Evolutionary conservation across 345 rosid species (phyloP).

Genomic region (Schrenkiella parvula): DNA sequence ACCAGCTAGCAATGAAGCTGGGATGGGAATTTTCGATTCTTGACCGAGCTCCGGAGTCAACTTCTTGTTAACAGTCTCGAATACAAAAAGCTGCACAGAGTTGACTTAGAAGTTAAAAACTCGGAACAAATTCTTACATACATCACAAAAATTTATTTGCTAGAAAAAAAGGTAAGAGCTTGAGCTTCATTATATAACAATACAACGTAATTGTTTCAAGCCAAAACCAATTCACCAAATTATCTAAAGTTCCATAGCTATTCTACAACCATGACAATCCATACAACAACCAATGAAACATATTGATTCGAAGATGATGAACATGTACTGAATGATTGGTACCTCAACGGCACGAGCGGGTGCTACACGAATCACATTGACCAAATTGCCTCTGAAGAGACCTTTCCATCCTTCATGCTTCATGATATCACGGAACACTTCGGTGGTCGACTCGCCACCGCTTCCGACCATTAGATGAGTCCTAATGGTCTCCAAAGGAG

Average conservation of each 20-base stretch:
- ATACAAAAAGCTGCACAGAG: slow-evolving; percentile 66
- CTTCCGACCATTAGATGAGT: slow-evolving; percentile 98
- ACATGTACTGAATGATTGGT: slow-evolving; percentile 5
- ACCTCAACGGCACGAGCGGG: slow-evolving; percentile 99
- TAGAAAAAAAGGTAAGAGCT: neutral
- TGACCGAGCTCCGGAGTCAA: slow-evolving; percentile 67
- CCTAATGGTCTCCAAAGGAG: slow-evolving; percentile 94
- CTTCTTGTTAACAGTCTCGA: slow-evolving; percentile 75
- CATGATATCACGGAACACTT: slow-evolving; percentile 78
- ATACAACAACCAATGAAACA: neutral
- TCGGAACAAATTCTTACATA: neutral
- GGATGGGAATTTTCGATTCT: slow-evolving; percentile 56
- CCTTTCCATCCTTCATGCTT: slow-evolving; percentile 93
- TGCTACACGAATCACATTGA: slow-evolving; percentile 90
- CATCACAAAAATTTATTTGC: too few relatives aligned
- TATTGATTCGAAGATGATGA: neutral
- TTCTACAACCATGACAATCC: neutral
- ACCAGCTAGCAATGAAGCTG: slow-evolving; percentile 83
- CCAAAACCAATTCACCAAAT: neutral
- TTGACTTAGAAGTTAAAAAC: neutral
- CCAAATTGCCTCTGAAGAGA: slow-evolving; percentile 84
- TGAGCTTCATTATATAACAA: neutral
- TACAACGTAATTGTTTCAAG: neutral
- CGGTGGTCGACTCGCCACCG: slow-evolving; percentile 61
- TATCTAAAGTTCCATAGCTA: neutral